Percentiles rank a stretch among this genome's conserved stretches.
These are phyloP conservation scores for Nannochloris sp. DNA, from an alignment of 139 green algal species.

Conservation along the genomic window DNA sequence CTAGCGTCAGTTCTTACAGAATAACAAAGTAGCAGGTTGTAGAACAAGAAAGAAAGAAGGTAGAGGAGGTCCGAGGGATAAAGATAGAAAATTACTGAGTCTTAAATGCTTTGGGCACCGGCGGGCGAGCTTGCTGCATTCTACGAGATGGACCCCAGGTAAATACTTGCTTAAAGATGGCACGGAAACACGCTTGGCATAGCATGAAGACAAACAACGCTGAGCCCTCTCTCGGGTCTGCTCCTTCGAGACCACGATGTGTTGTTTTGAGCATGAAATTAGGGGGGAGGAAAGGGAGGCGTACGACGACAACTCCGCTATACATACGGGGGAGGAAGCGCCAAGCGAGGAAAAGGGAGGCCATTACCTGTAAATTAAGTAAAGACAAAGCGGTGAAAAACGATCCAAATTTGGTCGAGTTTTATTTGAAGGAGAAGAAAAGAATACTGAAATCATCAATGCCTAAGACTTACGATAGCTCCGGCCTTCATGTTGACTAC, in stretches of 20 bases:
- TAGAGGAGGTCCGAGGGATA: too few relatives aligned
- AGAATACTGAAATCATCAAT: neutral
- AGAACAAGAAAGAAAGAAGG: too few relatives aligned
- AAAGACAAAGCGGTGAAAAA: neutral
- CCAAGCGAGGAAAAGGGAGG: conserved; percentile 12
- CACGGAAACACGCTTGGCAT: conserved; percentile 15
- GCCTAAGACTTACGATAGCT: conserved; percentile 4
- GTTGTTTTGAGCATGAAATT: conserved; percentile 20
- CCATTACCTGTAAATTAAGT: conserved; percentile 12
- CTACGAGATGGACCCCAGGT: conserved; percentile 9
- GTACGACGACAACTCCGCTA: neutral
- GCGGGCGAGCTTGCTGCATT: conserved; percentile 15
- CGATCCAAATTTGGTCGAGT: neutral
- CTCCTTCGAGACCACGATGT: neutral
- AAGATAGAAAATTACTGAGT: too few relatives aligned
- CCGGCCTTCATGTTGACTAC: conserved; percentile 11
- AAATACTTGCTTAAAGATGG: conserved; percentile 15
- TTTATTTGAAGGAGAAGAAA: neutral
- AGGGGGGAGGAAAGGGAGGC: conserved; percentile 30
- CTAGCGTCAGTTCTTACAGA: too few relatives aligned
- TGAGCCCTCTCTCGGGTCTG: neutral
- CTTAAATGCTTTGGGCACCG: conserved; percentile 15
- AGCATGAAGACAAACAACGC: conserved; percentile 33
- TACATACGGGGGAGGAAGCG: conserved; percentile 8
- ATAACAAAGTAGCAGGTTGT: too few relatives aligned